Evolutionary conservation across 768 basidiomycete genomes (phyloP), one percentile per base, ranked within the genome.

Genomic region (Kwoniella mangroviensis): DNA sequence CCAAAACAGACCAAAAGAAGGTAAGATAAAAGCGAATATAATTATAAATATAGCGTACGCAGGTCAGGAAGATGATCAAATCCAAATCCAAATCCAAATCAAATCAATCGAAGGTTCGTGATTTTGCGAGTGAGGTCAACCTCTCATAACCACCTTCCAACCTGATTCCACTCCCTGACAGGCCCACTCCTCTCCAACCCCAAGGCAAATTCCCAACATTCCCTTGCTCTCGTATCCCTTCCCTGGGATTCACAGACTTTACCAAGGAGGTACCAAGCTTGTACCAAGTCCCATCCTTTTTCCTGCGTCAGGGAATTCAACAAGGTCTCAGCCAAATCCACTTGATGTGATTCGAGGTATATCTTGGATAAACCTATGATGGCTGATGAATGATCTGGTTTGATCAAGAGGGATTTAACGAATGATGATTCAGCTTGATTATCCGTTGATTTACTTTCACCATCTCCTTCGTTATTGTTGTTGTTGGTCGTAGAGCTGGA

Each of bases 241-340:
- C 90, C 87, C 76, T 92, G 92, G 73, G 89, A 79, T 58, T 90
- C 89, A 77, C 91, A 91, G 24, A 90, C 90, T 76, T 90, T 92
- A 6, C 90, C 92, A 15, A 98, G 86, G 81, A 89, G 92, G 82
- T 91, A 96, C 96, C 96, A 99, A 26, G 92, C 95, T 81, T 98
- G 96, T 0, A 94, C 88, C 1, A 91, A 87, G 80, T 97, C 91
- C 94, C 94, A 98, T 11, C 90, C 94, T 0, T 85, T 84, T 0
- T 91, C 92, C 51, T 89, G 88, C 0, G 93, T 92, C 58, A 94
- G 79, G 72, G 91, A 88, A 1, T 87, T 87, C 28, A 98, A 86
- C 76, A 95, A 84, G 2, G 91, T 90, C 4, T 92, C 93, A 0
- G 92, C 92, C 49, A 97, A 85, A 77, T 96, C 93, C 9, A 91